Evolutionary conservation across 768 basidiomycete genomes (phyloP), one percentile per base, ranked within the genome.

Genomic region (Boletus eberwhitei): DNA sequence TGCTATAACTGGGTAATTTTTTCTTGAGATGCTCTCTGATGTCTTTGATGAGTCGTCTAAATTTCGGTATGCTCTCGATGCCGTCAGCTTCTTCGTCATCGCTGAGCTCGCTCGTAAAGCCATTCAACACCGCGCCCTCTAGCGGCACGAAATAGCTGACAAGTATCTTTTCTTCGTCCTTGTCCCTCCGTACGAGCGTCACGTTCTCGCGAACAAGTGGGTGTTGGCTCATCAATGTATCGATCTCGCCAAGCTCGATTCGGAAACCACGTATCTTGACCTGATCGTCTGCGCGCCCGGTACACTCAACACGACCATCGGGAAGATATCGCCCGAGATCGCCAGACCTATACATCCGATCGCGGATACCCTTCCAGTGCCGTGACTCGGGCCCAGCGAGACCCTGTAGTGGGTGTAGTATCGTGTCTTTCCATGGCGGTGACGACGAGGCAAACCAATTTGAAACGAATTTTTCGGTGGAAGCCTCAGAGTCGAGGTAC

Each of bases 201-300:
- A 99, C 95, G 69, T 99, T 99, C 74, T 98, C 97, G n/a, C 96
- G 78, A 3, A 99, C 85, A 19, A 93, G 81, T 8, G 92, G 88
- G 68, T 98, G 95, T 64, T 94, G 87, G 62, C 89, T 90, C 53
- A 99, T 84, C 74, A 96, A 87, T 0, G 91, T 97, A 69, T 99
- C 97, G 60, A 99, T 97, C 71, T 99, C 97, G 16, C 95, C 95
- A 8, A 98, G 81, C 70, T 99, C 97, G 65, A 99, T 98, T 24
- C 97, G 81, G 85, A 99, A 99, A 2, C 97, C 97, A 51, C 97
- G 90, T 71, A 99, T 98, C 76, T 99, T 98, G 75, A 99, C 92
- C 68, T 99, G 97, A 67, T 98, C 96, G 68, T 99, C 97, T 2
- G 96, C 95, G 21, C 97, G 84, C 19, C 97, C 97, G 0, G 91